phyloP scores from a whole-genome alignment of 805 yeast species.

The Maudiozyma saulgeensis region DNA sequence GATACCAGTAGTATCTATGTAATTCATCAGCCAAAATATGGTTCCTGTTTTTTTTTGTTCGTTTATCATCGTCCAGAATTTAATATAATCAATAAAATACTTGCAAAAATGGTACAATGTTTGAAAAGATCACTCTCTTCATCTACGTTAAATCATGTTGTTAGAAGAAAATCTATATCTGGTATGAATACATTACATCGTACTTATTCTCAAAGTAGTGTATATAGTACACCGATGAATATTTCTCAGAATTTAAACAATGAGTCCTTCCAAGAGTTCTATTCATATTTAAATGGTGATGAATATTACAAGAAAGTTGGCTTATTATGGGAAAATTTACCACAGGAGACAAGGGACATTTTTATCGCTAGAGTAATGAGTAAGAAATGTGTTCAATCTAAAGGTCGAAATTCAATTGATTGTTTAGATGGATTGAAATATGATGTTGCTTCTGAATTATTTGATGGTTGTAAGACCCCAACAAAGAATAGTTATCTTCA shows the following conservation, averaged over 20 bases:
- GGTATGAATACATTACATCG: background rate
- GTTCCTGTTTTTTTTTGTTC: no score
- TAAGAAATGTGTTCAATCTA: background rate
- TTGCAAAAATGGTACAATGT: background rate
- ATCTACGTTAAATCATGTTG: background rate
- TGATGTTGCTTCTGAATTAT: constrained; percentile 3
- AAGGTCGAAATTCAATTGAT: background rate
- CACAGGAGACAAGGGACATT: constrained; percentile 7
- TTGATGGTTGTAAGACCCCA: constrained; percentile 1
- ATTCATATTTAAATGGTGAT: constrained; percentile 5
- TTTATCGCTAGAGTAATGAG: constrained; percentile 6
- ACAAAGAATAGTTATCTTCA: constrained; percentile 4
- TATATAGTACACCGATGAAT: background rate
- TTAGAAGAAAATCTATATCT: constrained; percentile 2
- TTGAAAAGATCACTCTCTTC: background rate
- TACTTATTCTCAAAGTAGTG: constrained; percentile 4
- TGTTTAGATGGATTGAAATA: background rate
- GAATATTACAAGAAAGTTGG: constrained; percentile 3
- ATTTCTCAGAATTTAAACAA: background rate
- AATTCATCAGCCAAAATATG: no score
- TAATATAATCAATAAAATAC: no score
- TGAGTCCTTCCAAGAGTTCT: constrained; percentile 9
- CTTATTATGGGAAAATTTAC: constrained; percentile 9
- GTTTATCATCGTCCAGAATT: no score
- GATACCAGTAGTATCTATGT: no score